Percentiles rank a stretch among this genome's conserved stretches.
Conservation (phyloP, 2,329 filamentous ascomycete species). For the Byssoonygena ceratinophila region DNA sequence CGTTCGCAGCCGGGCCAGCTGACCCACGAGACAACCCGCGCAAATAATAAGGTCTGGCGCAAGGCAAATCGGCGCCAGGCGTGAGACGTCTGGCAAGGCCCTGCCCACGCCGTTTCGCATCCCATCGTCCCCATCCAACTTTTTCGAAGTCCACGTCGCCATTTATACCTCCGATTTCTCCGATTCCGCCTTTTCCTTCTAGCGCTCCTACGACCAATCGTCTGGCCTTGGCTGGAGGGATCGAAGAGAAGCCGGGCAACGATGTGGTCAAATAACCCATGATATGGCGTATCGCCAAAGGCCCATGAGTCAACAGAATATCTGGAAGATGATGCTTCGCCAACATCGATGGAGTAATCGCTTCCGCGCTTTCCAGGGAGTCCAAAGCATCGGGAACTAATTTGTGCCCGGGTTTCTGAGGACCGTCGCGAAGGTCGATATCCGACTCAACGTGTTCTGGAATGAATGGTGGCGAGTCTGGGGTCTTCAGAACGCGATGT, state of each 20-base stretch:
- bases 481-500: constrained; percentile 42
- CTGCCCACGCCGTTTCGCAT: constrained; percentile 64
- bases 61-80: constrained; percentile 32
- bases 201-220: constrained; percentile 84
- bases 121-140: constrained; percentile 95
- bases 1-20: constrained; percentile 20
- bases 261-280: constrained; percentile 90
- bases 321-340: constrained; percentile 83
- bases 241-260: constrained; percentile 82
- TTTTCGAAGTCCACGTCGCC: constrained; percentile 66
- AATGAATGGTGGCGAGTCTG: constrained; percentile 35
- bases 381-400: constrained; percentile 33
- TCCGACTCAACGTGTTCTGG: constrained; percentile 63
- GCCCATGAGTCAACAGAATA: constrained; percentile 80
- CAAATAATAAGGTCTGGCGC: constrained; percentile 27
- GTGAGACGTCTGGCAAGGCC: constrained; percentile 27
- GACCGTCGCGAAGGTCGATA: constrained; percentile 67
- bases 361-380: constrained; percentile 60
- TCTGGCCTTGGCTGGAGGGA: constrained; percentile 79
- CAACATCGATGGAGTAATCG: constrained; percentile 74
- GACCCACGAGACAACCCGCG: constrained; percentile 31
- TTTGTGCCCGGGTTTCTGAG: constrained; percentile 38
- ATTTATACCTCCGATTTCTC: constrained; percentile 44
- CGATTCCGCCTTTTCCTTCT: constrained; percentile 60
- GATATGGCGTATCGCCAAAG: constrained; percentile 86